A percentile compares a stretch with the other conserved stretches of the same genome.
Conservation (phyloP, 345 rosid genomes). For the Murraya koenigii region DNA sequence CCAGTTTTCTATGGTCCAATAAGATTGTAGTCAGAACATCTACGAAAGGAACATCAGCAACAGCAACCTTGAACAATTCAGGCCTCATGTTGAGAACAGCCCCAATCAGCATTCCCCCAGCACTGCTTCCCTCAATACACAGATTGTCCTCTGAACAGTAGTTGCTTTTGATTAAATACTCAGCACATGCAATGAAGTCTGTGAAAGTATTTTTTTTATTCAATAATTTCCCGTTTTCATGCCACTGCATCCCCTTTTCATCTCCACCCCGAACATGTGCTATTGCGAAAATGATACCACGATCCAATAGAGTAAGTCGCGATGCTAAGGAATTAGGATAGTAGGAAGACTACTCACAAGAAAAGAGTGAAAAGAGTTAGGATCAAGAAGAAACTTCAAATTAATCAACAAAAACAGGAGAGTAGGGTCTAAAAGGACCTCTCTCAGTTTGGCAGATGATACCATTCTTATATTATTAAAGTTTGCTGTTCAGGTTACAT, state of each 20-base stretch:
- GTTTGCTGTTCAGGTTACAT: neutral
- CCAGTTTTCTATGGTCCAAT: conserved; percentile 84
- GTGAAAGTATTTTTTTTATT: conserved; percentile 83
- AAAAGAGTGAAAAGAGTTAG: neutral
- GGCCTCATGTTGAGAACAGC: conserved; percentile 96
- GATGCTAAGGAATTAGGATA: conserved; percentile 72
- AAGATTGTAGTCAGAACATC: conserved; percentile 87
- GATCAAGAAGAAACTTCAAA: neutral
- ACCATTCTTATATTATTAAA: neutral
- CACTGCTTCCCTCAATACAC: conserved; percentile 88
- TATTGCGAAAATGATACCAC: conserved; percentile 77
- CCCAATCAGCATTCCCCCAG: conserved; percentile 89
- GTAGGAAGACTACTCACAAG: conserved; percentile 44
- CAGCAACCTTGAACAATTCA: conserved; percentile 81
- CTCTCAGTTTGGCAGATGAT: neutral
- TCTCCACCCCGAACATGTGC: conserved; percentile 98
- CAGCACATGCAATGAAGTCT: conserved; percentile 82
- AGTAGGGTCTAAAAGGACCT: conserved; percentile 4
- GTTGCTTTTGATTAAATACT: conserved; percentile 59
- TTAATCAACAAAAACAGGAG: neutral
- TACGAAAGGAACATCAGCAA: conserved; percentile 87
- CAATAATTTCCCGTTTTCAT: conserved; percentile 82
- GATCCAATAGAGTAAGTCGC: conserved; percentile 79
- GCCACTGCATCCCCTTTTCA: conserved; percentile 96
- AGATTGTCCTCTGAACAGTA: conserved; percentile 72